phyloP scores from a whole-genome alignment of 1,139 yeast genomes.

The Pichia inconspicua region DNA sequence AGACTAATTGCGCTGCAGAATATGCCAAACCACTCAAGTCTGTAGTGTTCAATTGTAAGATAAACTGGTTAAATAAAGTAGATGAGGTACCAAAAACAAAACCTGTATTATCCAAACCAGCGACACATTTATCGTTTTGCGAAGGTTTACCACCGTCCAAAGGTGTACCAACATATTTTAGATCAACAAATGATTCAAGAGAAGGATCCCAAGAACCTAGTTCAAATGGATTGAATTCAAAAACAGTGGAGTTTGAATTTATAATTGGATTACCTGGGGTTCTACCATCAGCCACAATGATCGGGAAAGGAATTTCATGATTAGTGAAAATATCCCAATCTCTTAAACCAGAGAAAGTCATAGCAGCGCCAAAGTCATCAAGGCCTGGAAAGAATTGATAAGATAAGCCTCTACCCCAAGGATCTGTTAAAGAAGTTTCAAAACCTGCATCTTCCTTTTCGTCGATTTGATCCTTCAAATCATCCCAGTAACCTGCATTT shows the following conservation, averaged over 20 bases:
- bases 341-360: conserved; percentile 59
- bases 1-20: conserved; percentile 37
- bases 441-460: conserved; percentile 71
- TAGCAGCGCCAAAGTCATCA: conserved; percentile 50
- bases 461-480: conserved; percentile 44
- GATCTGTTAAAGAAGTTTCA: conserved; percentile 72
- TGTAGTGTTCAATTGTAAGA: conserved; percentile 51
- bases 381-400: conserved; percentile 62
- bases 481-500: conserved; percentile 49
- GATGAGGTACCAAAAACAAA: conserved; percentile 74
- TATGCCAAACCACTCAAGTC: conserved; percentile 43
- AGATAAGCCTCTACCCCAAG: conserved; percentile 86
- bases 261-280: conserved; percentile 54
- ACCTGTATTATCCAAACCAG: conserved; percentile 74
- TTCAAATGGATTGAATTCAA: conserved; percentile 77
- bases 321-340: conserved; percentile 44
- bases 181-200: conserved; percentile 55
- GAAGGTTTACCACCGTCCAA: conserved; percentile 48
- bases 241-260: conserved; percentile 60
- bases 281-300: conserved; percentile 72
- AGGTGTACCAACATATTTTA: conserved; percentile 68
- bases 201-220: conserved; percentile 87
- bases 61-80: conserved; percentile 64
- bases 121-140: conserved; percentile 39
- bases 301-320: conserved; percentile 76